Percentiles rank a stretch among this genome's conserved stretches.
These are phyloP conservation scores for thale cress (Arabidopsis thaliana) DNA, from an alignment of 345 rosid species.

Conservation along the genomic window TAIR10.1 NC_003070.9:1066501-1067000, in stretches of 20 bases:
- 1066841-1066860: constrained; percentile 80
- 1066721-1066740: constrained; percentile 98
- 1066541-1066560: background rate
- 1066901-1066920: constrained; percentile 93
- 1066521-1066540: constrained; percentile 66
- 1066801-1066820: background rate
- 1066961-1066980: constrained; percentile 99
- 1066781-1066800: constrained; percentile 1
- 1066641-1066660: constrained; percentile 99
- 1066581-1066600: background rate
- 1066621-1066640: constrained; percentile 93
- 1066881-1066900: constrained; percentile 99
- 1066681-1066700: constrained; percentile 94
- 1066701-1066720: constrained; percentile 99
- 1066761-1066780: constrained; percentile 86
- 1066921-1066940: constrained; percentile 90
- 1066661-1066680: constrained; percentile 93
- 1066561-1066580: background rate
- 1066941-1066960: constrained; percentile 97
- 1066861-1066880: constrained; percentile 97
- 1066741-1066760: constrained; percentile 99
- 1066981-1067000: constrained; percentile 91
- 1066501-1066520: constrained; percentile 99
- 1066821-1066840: constrained; percentile 10
- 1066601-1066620: constrained; percentile 86